phyloP scores from a whole-genome alignment of 768 basidiomycete species.

The Xerocomus brunneocitrinus region DNA sequence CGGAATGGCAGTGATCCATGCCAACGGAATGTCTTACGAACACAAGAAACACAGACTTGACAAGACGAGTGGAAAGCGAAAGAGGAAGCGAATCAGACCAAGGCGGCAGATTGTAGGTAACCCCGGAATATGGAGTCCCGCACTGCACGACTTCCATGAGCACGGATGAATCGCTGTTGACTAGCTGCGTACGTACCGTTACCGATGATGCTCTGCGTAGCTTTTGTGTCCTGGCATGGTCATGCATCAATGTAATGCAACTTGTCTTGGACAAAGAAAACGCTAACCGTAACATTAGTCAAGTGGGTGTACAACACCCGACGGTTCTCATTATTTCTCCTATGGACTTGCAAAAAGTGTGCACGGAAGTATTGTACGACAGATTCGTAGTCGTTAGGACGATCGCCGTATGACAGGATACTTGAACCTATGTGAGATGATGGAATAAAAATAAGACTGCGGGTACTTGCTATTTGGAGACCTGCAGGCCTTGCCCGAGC shows the following conservation, averaged over 20 bases:
- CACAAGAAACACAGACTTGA: constrained; percentile 6
- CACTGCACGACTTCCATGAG: constrained; percentile 36
- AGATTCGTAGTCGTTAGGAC: constrained; percentile 76
- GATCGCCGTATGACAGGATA: constrained; percentile 77
- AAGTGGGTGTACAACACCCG: constrained; percentile 80
- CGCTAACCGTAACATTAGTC: constrained; percentile 71
- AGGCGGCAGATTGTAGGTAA: constrained; percentile 66
- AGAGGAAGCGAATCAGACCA: constrained; percentile 42
- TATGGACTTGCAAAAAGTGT: constrained; percentile 78
- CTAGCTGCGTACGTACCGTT: constrained; percentile 49
- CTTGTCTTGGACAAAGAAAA: neutral
- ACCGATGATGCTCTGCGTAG: constrained; percentile 78
- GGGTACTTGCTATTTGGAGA: constrained; percentile 70
- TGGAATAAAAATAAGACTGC: neutral
- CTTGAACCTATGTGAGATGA: constrained; percentile 33
- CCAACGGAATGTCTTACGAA: neutral
- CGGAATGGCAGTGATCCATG: constrained; percentile 4
- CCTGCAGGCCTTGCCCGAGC: constrained; percentile 60
- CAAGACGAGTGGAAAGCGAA: neutral
- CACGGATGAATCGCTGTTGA: neutral
- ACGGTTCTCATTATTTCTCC: constrained; percentile 72
- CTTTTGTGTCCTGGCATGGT: constrained; percentile 62
- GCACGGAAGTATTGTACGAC: constrained; percentile 85
- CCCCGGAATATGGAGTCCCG: constrained; percentile 75
- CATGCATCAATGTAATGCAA: constrained; percentile 4